Evolutionary conservation across 163 green algal genomes (phyloP), one percentile per base, ranked within the genome.

Genomic region (Scenedesmus sp.): DNA sequence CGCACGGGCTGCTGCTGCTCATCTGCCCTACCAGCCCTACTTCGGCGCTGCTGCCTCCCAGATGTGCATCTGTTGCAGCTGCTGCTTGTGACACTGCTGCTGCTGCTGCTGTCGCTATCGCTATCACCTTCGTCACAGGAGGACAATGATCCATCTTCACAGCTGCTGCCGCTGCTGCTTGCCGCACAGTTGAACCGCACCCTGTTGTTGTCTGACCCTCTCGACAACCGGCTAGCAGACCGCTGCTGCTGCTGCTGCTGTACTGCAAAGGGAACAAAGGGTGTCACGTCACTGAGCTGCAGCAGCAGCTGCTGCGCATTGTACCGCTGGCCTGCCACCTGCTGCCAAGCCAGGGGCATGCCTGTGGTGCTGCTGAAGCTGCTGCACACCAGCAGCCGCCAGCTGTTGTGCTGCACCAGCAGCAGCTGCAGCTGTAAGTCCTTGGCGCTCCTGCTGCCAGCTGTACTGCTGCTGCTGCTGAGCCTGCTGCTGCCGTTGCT

Each of bases 361-460:
- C 89, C 89, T 56, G 46, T 84, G 18, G 46, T 82, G 20, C 52
- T 67, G 81, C 70, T 87, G 67, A 81, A 89, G 56, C 8, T 64
- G 67, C 52, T 88, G 56, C 83, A 87, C 34, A 82, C 26, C 34
- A 93, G 52, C 84, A 93, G 26, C 7, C 73, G 73, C 90, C 90
- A 93, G 59, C 83, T 20, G 57, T 70, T 79, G 8, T 46, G 90
- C 74, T 93, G 90, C 34, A 93, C 90, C 84, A 93, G 18, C 83
- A 93, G 84, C 67, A 93, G 84, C 84, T 88, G 82, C 56, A 93
- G 66, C 67, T 91, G 87, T 34, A 91, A 55, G 59, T 56, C 74
- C 13, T 12, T 57, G 79, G 46, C 10, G 52, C 79, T 85, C 46
- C 79, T 85, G 79, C 79, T 59, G 46, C 55, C 13, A 1, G 73